Conservation (phyloP, 202 grass and related monocot genomes). For the Eragrostis tef region DNA sequence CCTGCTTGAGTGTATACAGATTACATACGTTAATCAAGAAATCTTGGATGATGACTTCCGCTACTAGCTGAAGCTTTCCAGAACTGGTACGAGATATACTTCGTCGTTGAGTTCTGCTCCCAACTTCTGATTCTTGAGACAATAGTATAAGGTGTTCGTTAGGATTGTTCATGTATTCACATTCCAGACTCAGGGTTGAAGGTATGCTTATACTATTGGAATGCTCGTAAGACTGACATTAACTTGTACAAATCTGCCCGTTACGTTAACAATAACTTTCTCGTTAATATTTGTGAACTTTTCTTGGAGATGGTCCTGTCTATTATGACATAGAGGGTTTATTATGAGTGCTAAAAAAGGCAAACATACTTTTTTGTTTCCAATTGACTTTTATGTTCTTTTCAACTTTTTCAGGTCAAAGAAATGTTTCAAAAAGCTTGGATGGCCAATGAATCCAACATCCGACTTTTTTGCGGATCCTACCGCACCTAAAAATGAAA, state of each 20-base stretch:
- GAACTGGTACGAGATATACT: neutral
- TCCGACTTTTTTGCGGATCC: slow-evolving; percentile 62
- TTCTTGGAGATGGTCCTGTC: neutral
- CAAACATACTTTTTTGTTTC: slow-evolving; percentile 31
- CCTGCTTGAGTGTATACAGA: neutral
- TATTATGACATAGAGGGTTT: neutral
- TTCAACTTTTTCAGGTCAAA: slow-evolving; percentile 70
- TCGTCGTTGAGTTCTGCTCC: no score
- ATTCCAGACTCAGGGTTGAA: neutral
- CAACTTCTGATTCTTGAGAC: neutral
- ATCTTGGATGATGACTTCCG: neutral
- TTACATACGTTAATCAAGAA: neutral
- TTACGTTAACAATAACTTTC: neutral
- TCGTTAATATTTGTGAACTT: neutral
- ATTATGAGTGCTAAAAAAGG: neutral
- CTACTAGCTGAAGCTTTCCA: neutral
- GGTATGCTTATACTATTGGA: neutral
- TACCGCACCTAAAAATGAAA: slow-evolving; percentile 36
- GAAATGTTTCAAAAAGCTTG: slow-evolving; percentile 75
- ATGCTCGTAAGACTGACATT: neutral
- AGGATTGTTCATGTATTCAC: neutral
- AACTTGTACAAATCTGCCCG: neutral
- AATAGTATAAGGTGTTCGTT: neutral
- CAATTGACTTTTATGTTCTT: neutral
- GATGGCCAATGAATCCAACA: slow-evolving; percentile 55